Base-by-base conservation (phyloP, 352 stramenopile species). In the Phytophthora megakarya region DNA sequence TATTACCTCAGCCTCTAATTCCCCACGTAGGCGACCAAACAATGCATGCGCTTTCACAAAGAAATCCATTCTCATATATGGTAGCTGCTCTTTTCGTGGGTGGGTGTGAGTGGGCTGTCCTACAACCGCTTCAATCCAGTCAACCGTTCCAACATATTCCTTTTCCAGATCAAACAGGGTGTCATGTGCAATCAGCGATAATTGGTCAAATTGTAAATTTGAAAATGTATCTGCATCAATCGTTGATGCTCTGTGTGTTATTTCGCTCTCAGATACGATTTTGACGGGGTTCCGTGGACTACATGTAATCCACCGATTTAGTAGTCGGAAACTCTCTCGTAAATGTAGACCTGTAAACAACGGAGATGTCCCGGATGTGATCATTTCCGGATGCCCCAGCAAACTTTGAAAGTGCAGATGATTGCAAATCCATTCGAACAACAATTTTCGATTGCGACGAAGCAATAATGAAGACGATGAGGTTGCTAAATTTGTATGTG, bases 321-420 rank as follows among this genome's bases (percentile, higher is more conserved):
- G 67, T 28, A 81, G 65, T 21, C 33, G 25, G 19, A 89, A 84
- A 32, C 75, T 89, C 38, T 76, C 57, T 10, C 79, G 76, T 43
- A 92, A 18, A 61, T 87, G 75, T 23, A 75, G 25, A 5, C 81
- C 68, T 47, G 64, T 73, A 3, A 63, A 37, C 16, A 90, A 65
- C 8, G 80, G 70, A 0, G 77, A 87, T 3, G 70, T 57, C 3
- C 70, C 64, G 30, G 76, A 56, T 6, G 67, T 56, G 0, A 88
- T 46, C 7, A 70, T 35, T 23, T 82, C 61, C 3, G 81, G 83
- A 48, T 92, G 84, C 12, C 89, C 78, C 18, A 86, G 35, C 25
- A 90, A 59, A 37, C 53, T 88, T 58, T 89, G 84, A 23, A 92
- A 89, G 0, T 67, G 67, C 11, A 92, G 40, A 16, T 75, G 78